Conservation (phyloP, 805 yeast genomes). For the Yarrowia bubula region DNA sequence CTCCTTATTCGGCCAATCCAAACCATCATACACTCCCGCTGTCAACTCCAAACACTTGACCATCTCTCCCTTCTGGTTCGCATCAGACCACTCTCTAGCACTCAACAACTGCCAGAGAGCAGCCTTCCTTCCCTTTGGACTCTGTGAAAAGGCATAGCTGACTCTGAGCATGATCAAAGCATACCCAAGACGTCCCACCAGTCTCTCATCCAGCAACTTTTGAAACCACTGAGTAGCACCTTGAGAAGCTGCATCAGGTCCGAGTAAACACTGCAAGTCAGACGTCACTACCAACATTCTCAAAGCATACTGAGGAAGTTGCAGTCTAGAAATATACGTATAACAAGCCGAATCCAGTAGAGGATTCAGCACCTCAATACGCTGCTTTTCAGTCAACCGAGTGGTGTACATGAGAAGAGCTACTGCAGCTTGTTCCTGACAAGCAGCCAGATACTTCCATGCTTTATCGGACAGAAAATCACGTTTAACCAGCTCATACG, state of each 20-base stretch:
- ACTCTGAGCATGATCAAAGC: conserved; percentile 55
- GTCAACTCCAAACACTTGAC: conserved; percentile 38
- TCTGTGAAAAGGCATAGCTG: conserved; percentile 52
- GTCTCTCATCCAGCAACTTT: conserved; percentile 44
- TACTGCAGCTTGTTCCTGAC: conserved; percentile 84
- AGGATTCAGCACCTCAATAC: conserved; percentile 56
- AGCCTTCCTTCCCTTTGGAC: conserved; percentile 67
- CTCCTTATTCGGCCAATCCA: conserved; percentile 17
- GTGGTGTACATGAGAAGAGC: conserved; percentile 58
- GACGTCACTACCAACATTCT: conserved; percentile 64
- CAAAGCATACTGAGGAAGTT: conserved; percentile 65
- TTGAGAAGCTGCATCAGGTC: conserved; percentile 45
- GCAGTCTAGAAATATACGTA: conserved; percentile 69
- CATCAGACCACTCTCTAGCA: conserved; percentile 63
- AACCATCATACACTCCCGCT: conserved; percentile 36
- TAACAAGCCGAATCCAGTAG: conserved; percentile 70
- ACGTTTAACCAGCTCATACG: conserved; percentile 76
- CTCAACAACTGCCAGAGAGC: conserved; percentile 75
- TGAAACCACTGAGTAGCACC: conserved; percentile 49
- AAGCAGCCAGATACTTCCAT: conserved; percentile 74
- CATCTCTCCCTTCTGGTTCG: conserved; percentile 36
- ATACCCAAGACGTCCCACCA: conserved; percentile 45
- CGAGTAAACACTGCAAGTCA: conserved; percentile 58
- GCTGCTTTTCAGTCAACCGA: conserved; percentile 44
- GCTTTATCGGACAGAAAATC: conserved; percentile 77